A percentile compares a stretch with the other conserved stretches of the same genome.
Conservation (phyloP, 805 yeast species). For the Scheffersomyces stipitis region DNA sequence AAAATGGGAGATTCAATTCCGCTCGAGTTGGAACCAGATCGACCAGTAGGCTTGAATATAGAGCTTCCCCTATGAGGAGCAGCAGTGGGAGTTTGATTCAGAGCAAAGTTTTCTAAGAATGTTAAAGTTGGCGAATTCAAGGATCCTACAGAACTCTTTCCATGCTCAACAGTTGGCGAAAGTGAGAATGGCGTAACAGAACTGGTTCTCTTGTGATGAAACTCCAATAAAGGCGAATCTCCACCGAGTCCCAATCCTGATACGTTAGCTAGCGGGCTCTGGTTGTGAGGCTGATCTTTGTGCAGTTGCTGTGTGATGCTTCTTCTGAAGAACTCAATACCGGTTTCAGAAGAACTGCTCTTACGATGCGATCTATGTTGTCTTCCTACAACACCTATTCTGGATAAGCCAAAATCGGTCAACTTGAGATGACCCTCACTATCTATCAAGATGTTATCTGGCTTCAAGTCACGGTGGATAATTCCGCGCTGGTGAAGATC, state of each 20-base stretch:
- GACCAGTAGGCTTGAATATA: conserved; percentile 4
- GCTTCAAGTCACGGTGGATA: conserved; percentile 92
- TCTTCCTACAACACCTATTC: conserved; percentile 85
- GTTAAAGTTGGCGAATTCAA: conserved; percentile 14
- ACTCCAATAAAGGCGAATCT: conserved; percentile 28
- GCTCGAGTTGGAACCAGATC: conserved; percentile 39
- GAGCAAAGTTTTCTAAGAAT: conserved; percentile 11
- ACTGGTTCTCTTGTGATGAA: conserved; percentile 32
- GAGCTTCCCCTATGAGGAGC: conserved; percentile 8
- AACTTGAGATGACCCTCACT: conserved; percentile 83
- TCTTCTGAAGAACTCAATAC: conserved; percentile 39
- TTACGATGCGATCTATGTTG: conserved; percentile 51
- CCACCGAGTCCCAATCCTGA: conserved; percentile 8
- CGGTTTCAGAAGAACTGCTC: conserved; percentile 43
- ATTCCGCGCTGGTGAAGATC: conserved; percentile 87
- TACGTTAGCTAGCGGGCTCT: conserved; percentile 24
- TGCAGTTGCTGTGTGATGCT: conserved; percentile 14
- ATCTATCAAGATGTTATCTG: conserved; percentile 89
- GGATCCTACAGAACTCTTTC: conserved; percentile 10
- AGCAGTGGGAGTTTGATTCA: conserved; percentile 5
- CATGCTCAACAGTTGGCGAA: conserved; percentile 38
- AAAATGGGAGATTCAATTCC: conserved; percentile 49
- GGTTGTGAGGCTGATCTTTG: conserved; percentile 9
- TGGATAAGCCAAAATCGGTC: conserved; percentile 92
- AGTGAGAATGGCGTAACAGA: conserved; percentile 47